Base-by-base conservation (phyloP, 768 basidiomycete species). In the Coprinopsis cinerea region DNA sequence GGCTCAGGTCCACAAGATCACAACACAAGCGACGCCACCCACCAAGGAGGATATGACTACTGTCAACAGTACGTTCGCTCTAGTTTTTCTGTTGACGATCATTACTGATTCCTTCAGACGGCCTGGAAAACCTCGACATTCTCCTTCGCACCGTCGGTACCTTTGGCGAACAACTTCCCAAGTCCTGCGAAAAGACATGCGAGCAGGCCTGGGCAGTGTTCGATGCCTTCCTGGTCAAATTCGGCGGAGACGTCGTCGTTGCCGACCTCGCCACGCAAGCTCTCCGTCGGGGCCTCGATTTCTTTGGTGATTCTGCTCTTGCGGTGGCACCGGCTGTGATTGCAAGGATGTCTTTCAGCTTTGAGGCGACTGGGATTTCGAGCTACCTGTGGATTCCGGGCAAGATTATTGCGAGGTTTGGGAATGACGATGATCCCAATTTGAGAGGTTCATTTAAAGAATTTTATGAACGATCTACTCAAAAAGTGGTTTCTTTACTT, bases 381-480 rank as follows among this genome's bases (percentile, higher is more conserved):
- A 85, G 88, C 55, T 98, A 91, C 67, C 65, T 98, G 18, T 99
- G 96, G 96, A 89, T 98, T 51, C 84, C 82, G 25, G 88, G 92
- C 37, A 97, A 97, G 67, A 66, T 89, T 23, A 76, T 91, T n/a
- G 73, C 74, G 26, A 77, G 80, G 55, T 96, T 88, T 60, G 91
- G 87, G 15, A 72, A 81, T 40, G 81, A 82, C 49, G 75, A 79
- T 28, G 75, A 84, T 53, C 59, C 72, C 3, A 61, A 65, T 39
- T 59, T 96, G 24, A 78, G 79, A 27, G 66, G 60, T 4, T 69
- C 85, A 5, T 77, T 92, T 54, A 69, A 73, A 48, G 73, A 75
- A 17, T 64, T 88, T 30, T 92, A 86, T 59, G 92, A 95, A 59
- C 72, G 78, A 35, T 78, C 84, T 11, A 95, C 89, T 15, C 74